These are phyloP conservation scores for Hypericum perforatum DNA, from an alignment of 345 rosid species.

Conservation along the genomic window DNA sequence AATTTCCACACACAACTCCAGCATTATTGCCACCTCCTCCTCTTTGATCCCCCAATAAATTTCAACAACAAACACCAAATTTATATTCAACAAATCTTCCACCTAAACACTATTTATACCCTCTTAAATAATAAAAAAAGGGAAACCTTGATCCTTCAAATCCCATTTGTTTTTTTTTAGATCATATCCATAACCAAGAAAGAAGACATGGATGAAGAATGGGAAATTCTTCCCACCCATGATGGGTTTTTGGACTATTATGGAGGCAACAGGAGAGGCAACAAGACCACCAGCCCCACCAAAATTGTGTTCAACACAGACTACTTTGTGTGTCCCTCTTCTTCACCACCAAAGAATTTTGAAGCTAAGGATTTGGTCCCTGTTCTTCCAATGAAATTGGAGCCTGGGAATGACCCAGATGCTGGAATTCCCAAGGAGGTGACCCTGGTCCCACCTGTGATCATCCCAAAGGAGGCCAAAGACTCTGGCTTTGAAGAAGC, in stretches of 20 bases:
- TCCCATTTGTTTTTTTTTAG: background rate
- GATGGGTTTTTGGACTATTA: conserved; percentile 34
- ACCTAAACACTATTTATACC: too few species aligned
- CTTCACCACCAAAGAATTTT: conserved; percentile 17
- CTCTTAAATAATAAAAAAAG: too few species aligned
- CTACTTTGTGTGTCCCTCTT: conserved; percentile 58
- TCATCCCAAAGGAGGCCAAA: conserved; percentile 27
- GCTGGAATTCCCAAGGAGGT: conserved; percentile 9
- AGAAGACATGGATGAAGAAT: conserved; percentile 73
- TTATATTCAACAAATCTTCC: too few species aligned
- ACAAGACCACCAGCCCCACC: conserved; percentile 20
- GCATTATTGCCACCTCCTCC: conserved; percentile 12
- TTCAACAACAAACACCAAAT: background rate
- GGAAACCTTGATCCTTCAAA: background rate
- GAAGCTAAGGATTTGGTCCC: conserved; percentile 43
- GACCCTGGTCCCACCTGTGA: conserved; percentile 16
- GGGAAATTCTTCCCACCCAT: conserved; percentile 74
- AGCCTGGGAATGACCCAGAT: conserved; percentile 23
- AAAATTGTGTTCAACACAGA: conserved; percentile 37
- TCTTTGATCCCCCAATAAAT: conserved; percentile 2
- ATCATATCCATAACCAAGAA: background rate
- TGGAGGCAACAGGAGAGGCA: conserved; percentile 21
- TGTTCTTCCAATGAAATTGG: conserved; percentile 45
- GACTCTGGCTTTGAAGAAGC: conserved; percentile 15
- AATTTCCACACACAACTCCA: conserved; percentile 20